phyloP scores from a whole-genome alignment of 805 yeast species.

The Brettanomyces sp. region DNA sequence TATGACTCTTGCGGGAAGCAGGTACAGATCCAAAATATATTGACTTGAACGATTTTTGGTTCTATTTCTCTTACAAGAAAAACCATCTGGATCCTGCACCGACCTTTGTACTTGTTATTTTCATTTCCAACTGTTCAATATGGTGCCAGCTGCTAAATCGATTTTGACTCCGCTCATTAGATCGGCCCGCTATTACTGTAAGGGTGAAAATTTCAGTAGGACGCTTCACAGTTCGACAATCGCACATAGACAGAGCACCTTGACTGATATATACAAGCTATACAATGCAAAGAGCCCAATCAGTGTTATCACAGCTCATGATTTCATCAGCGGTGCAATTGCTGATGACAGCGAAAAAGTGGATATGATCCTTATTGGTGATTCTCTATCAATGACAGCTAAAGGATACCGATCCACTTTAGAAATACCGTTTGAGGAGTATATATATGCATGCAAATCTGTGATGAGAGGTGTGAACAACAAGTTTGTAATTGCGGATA shows the following conservation, averaged over 20 bases:
- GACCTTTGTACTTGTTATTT: too few relatives aligned
- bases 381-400: slow-evolving; percentile 87
- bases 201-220: too few relatives aligned
- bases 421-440: slow-evolving; percentile 70
- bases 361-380: slow-evolving; percentile 78
- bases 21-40: too few relatives aligned
- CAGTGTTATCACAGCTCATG: slow-evolving; percentile 71
- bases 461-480: slow-evolving; percentile 61
- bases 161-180: too few relatives aligned
- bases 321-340: slow-evolving; percentile 63
- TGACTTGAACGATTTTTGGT: background rate
- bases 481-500: slow-evolving; percentile 70
- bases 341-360: slow-evolving; percentile 54
- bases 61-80: too few relatives aligned
- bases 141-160: too few relatives aligned
- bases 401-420: slow-evolving; percentile 74
- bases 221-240: too few relatives aligned
- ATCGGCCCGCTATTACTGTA: too few relatives aligned
- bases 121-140: too few relatives aligned
- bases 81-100: too few relatives aligned
- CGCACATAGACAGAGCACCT: slow-evolving; percentile 12
- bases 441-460: slow-evolving; percentile 65
- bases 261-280: slow-evolving; percentile 14
- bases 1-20: background rate
- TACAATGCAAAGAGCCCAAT: slow-evolving; percentile 14